Conservation (phyloP, 164 flowering plant species). For the Magnolia kwangsiensis region DNA sequence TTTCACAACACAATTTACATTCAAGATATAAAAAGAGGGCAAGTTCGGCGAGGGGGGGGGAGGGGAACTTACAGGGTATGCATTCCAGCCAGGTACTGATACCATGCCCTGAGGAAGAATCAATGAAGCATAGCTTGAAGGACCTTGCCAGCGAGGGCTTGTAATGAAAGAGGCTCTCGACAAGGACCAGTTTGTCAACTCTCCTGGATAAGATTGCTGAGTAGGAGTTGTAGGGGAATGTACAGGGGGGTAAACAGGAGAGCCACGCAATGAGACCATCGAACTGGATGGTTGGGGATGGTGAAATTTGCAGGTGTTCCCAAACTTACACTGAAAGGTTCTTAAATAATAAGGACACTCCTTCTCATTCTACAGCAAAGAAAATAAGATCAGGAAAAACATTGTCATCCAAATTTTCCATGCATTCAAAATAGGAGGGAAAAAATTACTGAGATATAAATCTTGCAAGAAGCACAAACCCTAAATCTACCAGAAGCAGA, state of each 20-base stretch:
- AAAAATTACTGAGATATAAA: neutral
- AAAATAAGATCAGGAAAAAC: neutral
- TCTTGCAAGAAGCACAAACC: neutral
- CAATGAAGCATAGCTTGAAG: conserved; percentile 79
- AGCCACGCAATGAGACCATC: conserved; percentile 75
- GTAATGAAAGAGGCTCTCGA: conserved; percentile 81
- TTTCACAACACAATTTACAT: neutral
- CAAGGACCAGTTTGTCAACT: conserved; percentile 61
- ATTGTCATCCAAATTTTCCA: neutral
- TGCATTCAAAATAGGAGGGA: neutral
- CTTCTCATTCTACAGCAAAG: conserved; percentile 59
- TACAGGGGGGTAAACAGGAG: conserved; percentile 71
- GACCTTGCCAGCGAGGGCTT: conserved; percentile 89
- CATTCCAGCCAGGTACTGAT: conserved; percentile 83
- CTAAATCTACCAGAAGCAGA: neutral
- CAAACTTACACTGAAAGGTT: conserved; percentile 96
- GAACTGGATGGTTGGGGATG: conserved; percentile 89
- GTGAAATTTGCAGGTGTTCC: conserved; percentile 87
- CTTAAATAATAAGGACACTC: conserved; percentile 94
- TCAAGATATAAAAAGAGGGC: neutral
- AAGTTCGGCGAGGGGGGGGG: neutral
- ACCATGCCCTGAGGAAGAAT: conserved; percentile 86
- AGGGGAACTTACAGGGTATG: conserved; percentile 57
- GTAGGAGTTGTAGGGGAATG: conserved; percentile 73
- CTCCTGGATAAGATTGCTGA: conserved; percentile 75